phyloP scores from a whole-genome alignment of 495 filamentous ascomycete species.

The Penicillium mononematosum region DNA sequence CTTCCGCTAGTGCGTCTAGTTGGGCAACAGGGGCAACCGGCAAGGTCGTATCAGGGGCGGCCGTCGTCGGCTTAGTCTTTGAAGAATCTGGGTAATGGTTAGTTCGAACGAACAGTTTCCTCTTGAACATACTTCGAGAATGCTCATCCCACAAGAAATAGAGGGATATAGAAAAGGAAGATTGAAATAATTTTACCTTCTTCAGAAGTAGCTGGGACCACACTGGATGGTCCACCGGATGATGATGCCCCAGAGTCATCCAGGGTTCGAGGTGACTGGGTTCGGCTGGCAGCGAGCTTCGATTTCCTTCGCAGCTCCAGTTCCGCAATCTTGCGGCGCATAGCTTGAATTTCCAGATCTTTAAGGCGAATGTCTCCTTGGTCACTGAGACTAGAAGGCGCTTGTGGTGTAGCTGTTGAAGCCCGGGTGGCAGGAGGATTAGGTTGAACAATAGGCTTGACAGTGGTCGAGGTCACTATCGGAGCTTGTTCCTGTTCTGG shows the following conservation, averaged over 20 bases:
- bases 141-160: neutral
- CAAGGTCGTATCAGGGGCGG: neutral
- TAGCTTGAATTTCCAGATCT: slow-evolving; percentile 67
- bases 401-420: slow-evolving; percentile 42
- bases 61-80: neutral
- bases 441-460: slow-evolving; percentile 14
- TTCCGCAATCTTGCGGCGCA: slow-evolving; percentile 75
- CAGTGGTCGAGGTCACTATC: neutral
- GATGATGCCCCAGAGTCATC: slow-evolving; percentile 24
- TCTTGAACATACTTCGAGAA: too few species aligned
- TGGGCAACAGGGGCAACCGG: neutral
- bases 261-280: slow-evolving; percentile 32
- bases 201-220: slow-evolving; percentile 2
- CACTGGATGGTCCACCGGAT: slow-evolving; percentile 17
- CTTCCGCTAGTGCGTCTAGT: neutral
- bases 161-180: neutral
- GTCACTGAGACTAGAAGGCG: slow-evolving; percentile 33
- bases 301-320: slow-evolving; percentile 66
- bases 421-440: slow-evolving; percentile 11
- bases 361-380: slow-evolving; percentile 60
- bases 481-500: slow-evolving; percentile 13
- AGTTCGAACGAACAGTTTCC: neutral
- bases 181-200: neutral
- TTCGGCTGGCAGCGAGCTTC: slow-evolving; percentile 45
- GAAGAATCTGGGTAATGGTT: neutral